These are phyloP conservation scores for Lentinula raphanica DNA, from an alignment of 768 basidiomycete genomes.

Conservation along the genomic window DNA sequence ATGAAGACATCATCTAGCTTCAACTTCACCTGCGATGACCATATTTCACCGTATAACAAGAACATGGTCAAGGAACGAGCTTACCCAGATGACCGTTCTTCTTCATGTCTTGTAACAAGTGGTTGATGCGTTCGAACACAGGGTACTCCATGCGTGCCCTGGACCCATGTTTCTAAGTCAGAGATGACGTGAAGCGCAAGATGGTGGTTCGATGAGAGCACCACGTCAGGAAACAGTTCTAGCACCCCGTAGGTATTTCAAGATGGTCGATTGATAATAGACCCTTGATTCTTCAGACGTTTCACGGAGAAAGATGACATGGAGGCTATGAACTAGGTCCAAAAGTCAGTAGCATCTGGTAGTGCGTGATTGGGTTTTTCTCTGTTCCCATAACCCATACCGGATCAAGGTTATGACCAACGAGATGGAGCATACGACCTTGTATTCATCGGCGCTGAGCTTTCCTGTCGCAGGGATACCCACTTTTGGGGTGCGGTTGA, in stretches of 20 bases:
- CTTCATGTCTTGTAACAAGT: conserved; percentile 17
- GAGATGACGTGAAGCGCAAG: conserved; percentile 18
- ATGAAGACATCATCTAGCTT: conserved; percentile 11
- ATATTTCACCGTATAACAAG: no score
- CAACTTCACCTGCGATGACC: conserved; percentile 10
- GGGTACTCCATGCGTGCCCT: conserved; percentile 20
- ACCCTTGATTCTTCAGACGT: conserved; percentile 16
- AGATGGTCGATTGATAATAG: conserved; percentile 16
- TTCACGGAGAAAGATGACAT: conserved; percentile 16
- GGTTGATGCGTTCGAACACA: conserved; percentile 26
- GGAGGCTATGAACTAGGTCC: conserved; percentile 21
- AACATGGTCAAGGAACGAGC: background rate
- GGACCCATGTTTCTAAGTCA: conserved; percentile 19
- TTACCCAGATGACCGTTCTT: conserved; percentile 20
- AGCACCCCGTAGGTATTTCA: conserved; percentile 13
- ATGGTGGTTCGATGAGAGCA: conserved; percentile 19
- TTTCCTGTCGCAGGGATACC: conserved; percentile 22
- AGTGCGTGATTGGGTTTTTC: conserved; percentile 9
- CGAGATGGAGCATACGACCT: conserved; percentile 25
- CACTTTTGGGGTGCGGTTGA: conserved; percentile 15
- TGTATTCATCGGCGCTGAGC: conserved; percentile 31
- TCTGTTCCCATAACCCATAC: conserved; percentile 20
- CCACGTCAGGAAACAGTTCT: conserved; percentile 14
- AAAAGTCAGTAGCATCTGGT: conserved; percentile 21
- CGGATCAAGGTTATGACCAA: conserved; percentile 29